Percentiles rank a stretch among this genome's conserved stretches.
phyloP scores from a whole-genome alignment of 441 rosid species.

The Erodium trifolium region DNA sequence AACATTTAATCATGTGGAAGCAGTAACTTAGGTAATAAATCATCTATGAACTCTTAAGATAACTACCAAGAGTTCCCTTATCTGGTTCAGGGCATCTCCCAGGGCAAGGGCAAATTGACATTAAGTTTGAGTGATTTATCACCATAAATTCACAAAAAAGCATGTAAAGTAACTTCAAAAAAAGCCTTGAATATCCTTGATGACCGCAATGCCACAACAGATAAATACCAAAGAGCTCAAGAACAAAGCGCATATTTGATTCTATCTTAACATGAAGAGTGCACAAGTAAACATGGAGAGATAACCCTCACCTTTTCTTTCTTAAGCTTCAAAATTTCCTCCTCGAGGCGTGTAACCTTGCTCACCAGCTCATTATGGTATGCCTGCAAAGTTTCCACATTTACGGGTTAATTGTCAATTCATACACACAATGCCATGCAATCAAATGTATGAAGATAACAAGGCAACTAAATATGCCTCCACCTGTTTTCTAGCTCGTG shows the following conservation, averaged over 20 bases:
- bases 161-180: background rate
- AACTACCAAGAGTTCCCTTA: background rate
- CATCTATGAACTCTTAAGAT: background rate
- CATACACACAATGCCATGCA: background rate
- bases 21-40: background rate
- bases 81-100: background rate
- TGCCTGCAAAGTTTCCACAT: slow-evolving; percentile 27
- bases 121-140: background rate
- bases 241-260: background rate
- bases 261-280: background rate
- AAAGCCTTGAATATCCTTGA: background rate
- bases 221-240: background rate
- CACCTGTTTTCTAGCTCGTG: slow-evolving; percentile 1
- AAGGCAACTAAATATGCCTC: background rate
- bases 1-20: background rate
- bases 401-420: background rate
- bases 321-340: slow-evolving; percentile 34
- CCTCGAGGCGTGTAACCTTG: slow-evolving; percentile 39
- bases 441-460: background rate
- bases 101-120: background rate
- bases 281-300: background rate
- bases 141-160: background rate
- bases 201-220: background rate
- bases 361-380: slow-evolving; percentile 38
- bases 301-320: slow-evolving; percentile 34